Evolutionary conservation across 2,329 filamentous ascomycete genomes (phyloP).

Genomic region (Talaromyces islandicus): DNA sequence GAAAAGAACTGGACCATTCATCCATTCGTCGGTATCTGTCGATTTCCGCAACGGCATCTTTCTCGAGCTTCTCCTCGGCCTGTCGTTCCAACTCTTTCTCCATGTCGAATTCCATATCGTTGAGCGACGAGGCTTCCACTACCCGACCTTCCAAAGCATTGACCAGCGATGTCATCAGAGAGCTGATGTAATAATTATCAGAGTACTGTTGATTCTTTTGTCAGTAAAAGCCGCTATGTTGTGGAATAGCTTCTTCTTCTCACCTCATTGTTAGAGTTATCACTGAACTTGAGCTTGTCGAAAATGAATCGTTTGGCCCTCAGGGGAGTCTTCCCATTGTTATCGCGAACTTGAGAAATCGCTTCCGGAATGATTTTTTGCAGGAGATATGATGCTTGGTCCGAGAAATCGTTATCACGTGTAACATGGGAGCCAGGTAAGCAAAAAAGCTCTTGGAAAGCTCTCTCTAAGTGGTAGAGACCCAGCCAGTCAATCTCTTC

Average conservation of each 20-base stretch:
- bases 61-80: conserved; percentile 50
- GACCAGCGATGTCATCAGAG: conserved; percentile 61
- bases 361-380: conserved; percentile 78
- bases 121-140: conserved; percentile 29
- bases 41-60: conserved; percentile 55
- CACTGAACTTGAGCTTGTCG: conserved; percentile 86
- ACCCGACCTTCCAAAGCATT: conserved; percentile 46
- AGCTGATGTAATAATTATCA: conserved; percentile 82
- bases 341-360: conserved; percentile 70
- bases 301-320: conserved; percentile 77
- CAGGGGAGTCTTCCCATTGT: conserved; percentile 68
- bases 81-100: conserved; percentile 44
- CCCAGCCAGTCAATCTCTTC: conserved; percentile 70
- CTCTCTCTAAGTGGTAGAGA: conserved; percentile 73
- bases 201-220: conserved; percentile 54
- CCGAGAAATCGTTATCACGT: conserved; percentile 82
- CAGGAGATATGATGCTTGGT: conserved; percentile 77
- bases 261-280: conserved; percentile 77
- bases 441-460: conserved; percentile 86
- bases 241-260: conserved; percentile 10
- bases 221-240: neutral
- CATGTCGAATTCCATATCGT: conserved; percentile 41
- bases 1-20: conserved; percentile 61
- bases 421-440: conserved; percentile 71
- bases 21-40: conserved; percentile 59